Evolutionary conservation across 2,329 filamentous ascomycete genomes (phyloP).

Genomic region (Hypoxylon rubiginosum): DNA sequence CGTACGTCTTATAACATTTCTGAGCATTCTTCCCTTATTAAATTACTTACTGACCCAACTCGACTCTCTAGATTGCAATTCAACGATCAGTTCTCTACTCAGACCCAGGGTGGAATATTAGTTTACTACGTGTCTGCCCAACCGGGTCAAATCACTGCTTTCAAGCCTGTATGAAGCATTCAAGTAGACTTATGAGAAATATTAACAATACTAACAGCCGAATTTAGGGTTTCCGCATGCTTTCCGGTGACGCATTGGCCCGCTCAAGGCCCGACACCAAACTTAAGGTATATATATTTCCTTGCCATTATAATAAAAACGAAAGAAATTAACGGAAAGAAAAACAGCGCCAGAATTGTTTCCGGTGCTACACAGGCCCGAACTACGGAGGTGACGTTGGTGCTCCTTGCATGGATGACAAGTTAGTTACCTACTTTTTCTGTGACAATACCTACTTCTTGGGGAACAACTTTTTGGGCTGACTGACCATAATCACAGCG

Average conservation of each 20-base stretch:
- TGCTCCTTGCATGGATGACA: constrained; percentile 58
- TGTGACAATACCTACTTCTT: too few species aligned
- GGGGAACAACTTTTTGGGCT: not conserved
- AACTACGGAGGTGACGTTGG: constrained; percentile 61
- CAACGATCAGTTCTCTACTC: constrained; percentile 58
- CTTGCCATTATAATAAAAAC: too few species aligned
- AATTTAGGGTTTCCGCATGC: constrained; percentile 61
- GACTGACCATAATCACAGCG: constrained; percentile 46
- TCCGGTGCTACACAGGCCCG: constrained; percentile 61
- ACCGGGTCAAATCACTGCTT: constrained; percentile 59
- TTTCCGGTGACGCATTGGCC: constrained; percentile 58
- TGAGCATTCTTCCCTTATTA: constrained; percentile 22
- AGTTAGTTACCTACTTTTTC: constrained; percentile 57
- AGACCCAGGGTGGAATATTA: constrained; percentile 58
- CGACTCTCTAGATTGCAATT: constrained; percentile 53
- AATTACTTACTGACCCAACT: too few species aligned
- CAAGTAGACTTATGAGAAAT: constrained; percentile 53
- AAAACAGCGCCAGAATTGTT: constrained; percentile 55
- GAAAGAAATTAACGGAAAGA: too few species aligned
- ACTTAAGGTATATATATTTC: constrained; percentile 39
- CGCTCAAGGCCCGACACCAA: constrained; percentile 51
- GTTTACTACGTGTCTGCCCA: constrained; percentile 62
- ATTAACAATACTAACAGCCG: constrained; percentile 45
- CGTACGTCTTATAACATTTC: constrained; percentile 61
- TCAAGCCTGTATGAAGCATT: constrained; percentile 69